Percentiles rank a stretch among this genome's conserved stretches.
Conservation (phyloP, 176 grass and related monocot species). For the Ensete glaucum region DNA sequence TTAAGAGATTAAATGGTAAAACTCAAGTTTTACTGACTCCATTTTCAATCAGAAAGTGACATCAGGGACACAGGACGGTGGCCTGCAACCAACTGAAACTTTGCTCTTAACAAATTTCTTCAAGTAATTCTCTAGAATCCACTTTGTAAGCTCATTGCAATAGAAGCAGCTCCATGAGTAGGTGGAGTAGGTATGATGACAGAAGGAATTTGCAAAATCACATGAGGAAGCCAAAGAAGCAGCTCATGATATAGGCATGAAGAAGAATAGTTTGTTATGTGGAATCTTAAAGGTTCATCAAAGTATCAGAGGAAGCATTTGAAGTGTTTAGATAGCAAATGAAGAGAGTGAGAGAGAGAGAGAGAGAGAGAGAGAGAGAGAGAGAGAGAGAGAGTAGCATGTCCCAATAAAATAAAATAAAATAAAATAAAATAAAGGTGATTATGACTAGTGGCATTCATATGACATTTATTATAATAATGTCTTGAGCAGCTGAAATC, state of each 20-base stretch:
- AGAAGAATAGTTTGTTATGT: background rate
- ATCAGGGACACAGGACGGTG: conserved; percentile 1
- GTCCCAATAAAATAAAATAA: background rate
- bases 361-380: too few species aligned
- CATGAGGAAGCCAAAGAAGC: background rate
- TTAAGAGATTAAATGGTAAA: background rate
- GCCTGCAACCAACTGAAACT: conserved; percentile 3
- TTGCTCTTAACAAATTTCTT: background rate
- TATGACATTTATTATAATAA: background rate
- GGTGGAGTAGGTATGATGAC: background rate
- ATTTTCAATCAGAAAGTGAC: conserved; percentile 11
- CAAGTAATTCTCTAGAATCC: background rate
- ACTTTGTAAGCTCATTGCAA: background rate
- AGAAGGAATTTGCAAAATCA: background rate
- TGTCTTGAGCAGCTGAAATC: background rate
- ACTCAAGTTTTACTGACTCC: background rate
- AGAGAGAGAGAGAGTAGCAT: background rate
- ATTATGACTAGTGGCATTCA: background rate
- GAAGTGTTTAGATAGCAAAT: background rate
- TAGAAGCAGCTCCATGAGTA: background rate
- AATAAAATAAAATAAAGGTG: background rate
- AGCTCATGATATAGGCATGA: too few species aligned
- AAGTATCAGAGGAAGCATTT: background rate
- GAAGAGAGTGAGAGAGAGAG: too few species aligned
- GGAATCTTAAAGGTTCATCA: background rate